Evolutionary conservation across 1,284 basidiomycete genomes (phyloP), one percentile per base, ranked within the genome.

Genomic region (Trametes polyzona): DNA sequence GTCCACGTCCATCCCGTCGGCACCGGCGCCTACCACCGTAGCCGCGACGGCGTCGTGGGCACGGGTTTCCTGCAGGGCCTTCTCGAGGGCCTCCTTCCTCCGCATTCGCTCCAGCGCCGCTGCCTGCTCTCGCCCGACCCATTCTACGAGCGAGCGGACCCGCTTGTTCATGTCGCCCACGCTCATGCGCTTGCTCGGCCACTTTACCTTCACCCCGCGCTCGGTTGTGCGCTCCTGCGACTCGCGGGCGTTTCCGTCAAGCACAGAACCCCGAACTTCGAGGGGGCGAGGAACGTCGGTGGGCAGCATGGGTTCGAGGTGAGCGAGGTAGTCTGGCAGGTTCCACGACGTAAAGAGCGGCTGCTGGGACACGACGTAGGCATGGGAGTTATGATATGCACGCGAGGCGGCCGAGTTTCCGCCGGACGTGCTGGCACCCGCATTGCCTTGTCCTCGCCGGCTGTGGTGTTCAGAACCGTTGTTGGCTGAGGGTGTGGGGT

Each of bases 141-240:
- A 98, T 68, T 98, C 96, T 32, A 96, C 85, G 56, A 98, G 83
- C 54, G 90, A 87, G 42, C 94, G 82, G 19, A 97, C 94, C 19
- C 96, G 87, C 76, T 98, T 98, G 72, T 95, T 92, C 94, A 99
- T 97, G 71, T 99, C 96, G 17, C 88, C 90, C 23, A 96, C 88
- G 64, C 95, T 97, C 83, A 90, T 95, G 49, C 96, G 83, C 73
- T 97, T 96, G 61, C 87, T 85, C 0, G 96, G 96, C 87, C 94
- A 99, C 66, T 93, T 92, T 56, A 98, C 90, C 71, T 94, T 92
- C 23, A 95, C 93, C 1, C 95, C 92, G 37, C 93, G 82, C 72
- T 98, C 96, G 64, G 87, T 80, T 8, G 82, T 85, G 62, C 78
- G 76, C 56, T 88, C 87, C 19, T 79, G 57, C n/a, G 71, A 71